Evolutionary conservation across 1,139 yeast genomes (phyloP).

Genomic region (Hanseniaspora sp.): DNA sequence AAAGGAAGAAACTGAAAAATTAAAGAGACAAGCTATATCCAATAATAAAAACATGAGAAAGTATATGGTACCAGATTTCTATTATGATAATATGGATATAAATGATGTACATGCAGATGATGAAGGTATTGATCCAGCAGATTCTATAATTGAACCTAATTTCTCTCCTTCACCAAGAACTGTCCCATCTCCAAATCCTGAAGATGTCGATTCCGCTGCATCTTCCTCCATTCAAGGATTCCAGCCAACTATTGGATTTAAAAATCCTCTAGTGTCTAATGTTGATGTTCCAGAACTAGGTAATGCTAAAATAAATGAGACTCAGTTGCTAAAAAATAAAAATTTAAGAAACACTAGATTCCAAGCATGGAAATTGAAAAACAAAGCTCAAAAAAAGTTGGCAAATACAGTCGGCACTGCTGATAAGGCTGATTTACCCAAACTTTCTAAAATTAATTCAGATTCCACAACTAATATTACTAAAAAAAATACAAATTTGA

Average conservation of each 20-base stretch:
- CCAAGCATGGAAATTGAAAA: conserved; percentile 60
- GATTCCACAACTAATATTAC: conserved; percentile 5
- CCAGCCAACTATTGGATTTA: conserved; percentile 29
- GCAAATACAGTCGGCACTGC: neutral
- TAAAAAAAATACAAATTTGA: conserved; percentile 1
- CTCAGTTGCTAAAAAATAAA: conserved; percentile 45
- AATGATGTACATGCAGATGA: conserved; percentile 8
- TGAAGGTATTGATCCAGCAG: conserved; percentile 17
- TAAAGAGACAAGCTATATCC: conserved; percentile 33
- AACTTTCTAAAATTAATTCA: neutral
- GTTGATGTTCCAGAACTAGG: conserved; percentile 35
- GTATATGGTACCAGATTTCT: conserved; percentile 17
- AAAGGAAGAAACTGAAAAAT: conserved; percentile 49
- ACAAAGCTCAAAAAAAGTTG: conserved; percentile 17
- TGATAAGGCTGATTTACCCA: neutral
- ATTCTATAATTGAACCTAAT: conserved; percentile 2
- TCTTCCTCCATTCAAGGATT: conserved; percentile 14
- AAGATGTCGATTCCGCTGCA: conserved; percentile 3
- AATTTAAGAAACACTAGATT: conserved; percentile 64
- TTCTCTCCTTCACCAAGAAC: conserved; percentile 13
- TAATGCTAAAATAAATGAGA: conserved; percentile 50
- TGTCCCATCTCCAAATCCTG: conserved; percentile 1
- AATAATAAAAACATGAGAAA: conserved; percentile 19
- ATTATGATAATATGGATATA: conserved; percentile 12
- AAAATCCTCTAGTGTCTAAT: conserved; percentile 34